phyloP scores from a whole-genome alignment of 2,329 filamentous ascomycete species.

The Claviceps citrina region DNA sequence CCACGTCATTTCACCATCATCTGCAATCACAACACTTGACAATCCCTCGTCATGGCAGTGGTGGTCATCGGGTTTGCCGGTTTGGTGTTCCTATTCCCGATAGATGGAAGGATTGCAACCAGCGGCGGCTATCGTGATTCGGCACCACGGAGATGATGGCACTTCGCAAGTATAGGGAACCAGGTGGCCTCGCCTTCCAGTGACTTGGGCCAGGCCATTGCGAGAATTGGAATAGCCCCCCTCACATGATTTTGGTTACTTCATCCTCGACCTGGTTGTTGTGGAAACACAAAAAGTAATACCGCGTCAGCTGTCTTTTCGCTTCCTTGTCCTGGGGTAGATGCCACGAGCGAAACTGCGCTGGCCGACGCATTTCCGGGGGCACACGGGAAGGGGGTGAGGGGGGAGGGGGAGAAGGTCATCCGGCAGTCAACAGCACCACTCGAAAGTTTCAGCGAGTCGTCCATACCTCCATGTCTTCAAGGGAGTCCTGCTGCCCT shows the following conservation, averaged over 20 bases:
- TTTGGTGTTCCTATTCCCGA: too few species aligned
- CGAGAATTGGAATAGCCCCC: background rate
- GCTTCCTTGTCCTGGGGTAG: slow-evolving; percentile 8
- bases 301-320: slow-evolving; percentile 16
- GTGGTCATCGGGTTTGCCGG: background rate
- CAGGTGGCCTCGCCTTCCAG: background rate
- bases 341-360: background rate
- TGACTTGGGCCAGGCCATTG: background rate
- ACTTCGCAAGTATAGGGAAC: background rate
- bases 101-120: too few species aligned
- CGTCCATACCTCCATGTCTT: slow-evolving; percentile 93
- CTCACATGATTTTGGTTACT: slow-evolving; percentile 78
- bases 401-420: background rate
- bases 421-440: background rate
- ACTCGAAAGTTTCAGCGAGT: slow-evolving; percentile 8
- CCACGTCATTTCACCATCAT: slow-evolving; percentile 11
- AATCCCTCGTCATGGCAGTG: background rate
- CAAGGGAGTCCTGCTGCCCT: slow-evolving; percentile 88
- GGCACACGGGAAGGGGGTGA: background rate
- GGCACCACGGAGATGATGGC: background rate
- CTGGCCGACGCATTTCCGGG: background rate
- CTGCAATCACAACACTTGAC: slow-evolving; percentile 1
- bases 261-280: slow-evolving; percentile 62
- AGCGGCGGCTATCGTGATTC: background rate
- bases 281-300: slow-evolving; percentile 19